A percentile compares a stretch with the other conserved stretches of the same genome.
phyloP scores from a whole-genome alignment of 2,329 filamentous ascomycete species.

The Phaeosphaeriaceae sp. region DNA sequence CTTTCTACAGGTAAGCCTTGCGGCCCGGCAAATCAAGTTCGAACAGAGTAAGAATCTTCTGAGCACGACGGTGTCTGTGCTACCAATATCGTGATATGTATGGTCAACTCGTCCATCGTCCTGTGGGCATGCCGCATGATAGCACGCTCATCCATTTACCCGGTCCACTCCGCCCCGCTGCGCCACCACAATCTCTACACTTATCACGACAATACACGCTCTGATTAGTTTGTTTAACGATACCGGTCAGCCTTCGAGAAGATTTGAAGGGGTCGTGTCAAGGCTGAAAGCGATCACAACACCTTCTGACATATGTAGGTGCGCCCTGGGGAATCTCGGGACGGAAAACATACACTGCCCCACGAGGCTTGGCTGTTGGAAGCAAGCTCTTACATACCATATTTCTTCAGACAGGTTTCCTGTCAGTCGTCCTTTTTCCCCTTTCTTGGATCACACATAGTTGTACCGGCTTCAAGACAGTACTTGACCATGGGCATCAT shows the following conservation, averaged over 20 bases:
- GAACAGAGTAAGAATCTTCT: background rate
- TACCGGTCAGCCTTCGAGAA: background rate
- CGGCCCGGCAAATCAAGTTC: background rate
- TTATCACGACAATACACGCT: background rate
- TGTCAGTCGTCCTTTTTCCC: too few species aligned
- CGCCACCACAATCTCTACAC: background rate
- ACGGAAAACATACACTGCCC: background rate
- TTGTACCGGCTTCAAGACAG: background rate
- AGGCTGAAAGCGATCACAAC: background rate
- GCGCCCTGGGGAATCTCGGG: background rate
- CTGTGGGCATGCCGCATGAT: background rate
- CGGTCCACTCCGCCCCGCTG: background rate
- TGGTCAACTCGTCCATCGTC: background rate
- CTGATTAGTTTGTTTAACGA: background rate
- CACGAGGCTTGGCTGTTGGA: background rate
- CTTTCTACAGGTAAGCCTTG: background rate
- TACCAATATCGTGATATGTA: background rate
- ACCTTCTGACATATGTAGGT: background rate
- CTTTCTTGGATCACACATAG: background rate
- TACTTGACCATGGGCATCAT: background rate
- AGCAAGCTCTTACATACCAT: background rate
- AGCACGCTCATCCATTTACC: background rate
- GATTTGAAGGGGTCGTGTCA: background rate
- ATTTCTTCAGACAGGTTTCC: background rate
- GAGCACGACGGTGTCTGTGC: background rate